Conservation (phyloP, 192 early-diverging fungal genomes). For the Cladochytrium replicatum region DNA sequence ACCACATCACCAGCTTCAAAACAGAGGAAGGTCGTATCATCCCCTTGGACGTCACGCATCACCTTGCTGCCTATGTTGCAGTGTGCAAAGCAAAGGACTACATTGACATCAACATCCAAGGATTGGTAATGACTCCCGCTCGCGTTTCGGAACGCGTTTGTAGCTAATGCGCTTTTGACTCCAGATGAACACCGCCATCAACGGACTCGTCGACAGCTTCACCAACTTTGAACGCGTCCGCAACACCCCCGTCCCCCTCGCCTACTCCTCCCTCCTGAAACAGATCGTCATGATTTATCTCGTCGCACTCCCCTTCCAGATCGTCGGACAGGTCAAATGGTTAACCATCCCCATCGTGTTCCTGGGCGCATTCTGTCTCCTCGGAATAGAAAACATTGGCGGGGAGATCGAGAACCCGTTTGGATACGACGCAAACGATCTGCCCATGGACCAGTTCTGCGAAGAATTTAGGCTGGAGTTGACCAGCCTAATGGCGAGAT, state of each 20-base stretch:
- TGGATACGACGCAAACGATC: conserved; percentile 67
- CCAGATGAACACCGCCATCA: conserved; percentile 17
- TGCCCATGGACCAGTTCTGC: conserved; percentile 29
- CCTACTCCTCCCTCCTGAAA: conserved; percentile 60
- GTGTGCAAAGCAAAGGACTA: neutral
- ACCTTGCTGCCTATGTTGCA: neutral
- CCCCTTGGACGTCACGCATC: neutral
- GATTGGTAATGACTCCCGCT: no score
- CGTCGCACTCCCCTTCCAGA: conserved; percentile 51
- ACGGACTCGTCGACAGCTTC: conserved; percentile 45
- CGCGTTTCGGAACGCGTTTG: no score
- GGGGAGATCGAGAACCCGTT: conserved; percentile 82
- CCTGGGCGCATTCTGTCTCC: conserved; percentile 56
- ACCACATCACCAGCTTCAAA: no score
- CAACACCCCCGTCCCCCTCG: conserved; percentile 57
- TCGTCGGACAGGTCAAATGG: conserved; percentile 34
- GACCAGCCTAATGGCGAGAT: conserved; percentile 11
- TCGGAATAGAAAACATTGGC: conserved; percentile 68
- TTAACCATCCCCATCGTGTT: conserved; percentile 56
- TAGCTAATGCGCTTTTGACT: no score
- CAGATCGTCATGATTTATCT: conserved; percentile 55
- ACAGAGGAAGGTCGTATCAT: neutral
- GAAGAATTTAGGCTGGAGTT: conserved; percentile 24
- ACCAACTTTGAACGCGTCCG: conserved; percentile 61
- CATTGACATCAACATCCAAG: no score